Percentiles rank a stretch among this genome's conserved stretches.
Evolutionary conservation across 441 rosid genomes (phyloP).

Genomic region (Erodium trifolium): DNA sequence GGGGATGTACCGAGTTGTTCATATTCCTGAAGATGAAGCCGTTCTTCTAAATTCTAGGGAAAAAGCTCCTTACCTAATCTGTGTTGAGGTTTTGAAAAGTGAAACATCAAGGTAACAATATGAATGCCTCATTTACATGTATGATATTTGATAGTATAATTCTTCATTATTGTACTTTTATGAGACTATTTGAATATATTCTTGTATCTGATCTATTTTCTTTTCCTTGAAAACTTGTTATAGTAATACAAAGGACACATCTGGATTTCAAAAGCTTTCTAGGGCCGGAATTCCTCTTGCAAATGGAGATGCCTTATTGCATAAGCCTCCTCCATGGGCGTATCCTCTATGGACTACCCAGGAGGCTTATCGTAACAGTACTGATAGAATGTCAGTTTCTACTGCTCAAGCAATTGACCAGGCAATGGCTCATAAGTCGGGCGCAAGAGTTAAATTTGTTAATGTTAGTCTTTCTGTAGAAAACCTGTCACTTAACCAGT

Average conservation of each 20-base stretch:
- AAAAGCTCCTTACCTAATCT: conserved; percentile 94
- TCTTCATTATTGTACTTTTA: conserved; percentile 4
- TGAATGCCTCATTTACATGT: neutral
- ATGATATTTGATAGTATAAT: neutral
- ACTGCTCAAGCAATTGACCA: conserved; percentile 98
- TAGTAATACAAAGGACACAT: conserved; percentile 63
- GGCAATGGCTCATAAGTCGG: conserved; percentile 86
- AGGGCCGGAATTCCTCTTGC: conserved; percentile 97
- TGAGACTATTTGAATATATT: neutral
- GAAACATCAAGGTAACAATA: conserved; percentile 60
- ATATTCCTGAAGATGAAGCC: conserved; percentile 97
- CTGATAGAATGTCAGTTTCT: conserved; percentile 88
- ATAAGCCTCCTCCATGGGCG: conserved; percentile 99
- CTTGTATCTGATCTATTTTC: conserved; percentile 12
- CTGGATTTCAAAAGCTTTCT: conserved; percentile 76
- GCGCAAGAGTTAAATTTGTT: conserved; percentile 63
- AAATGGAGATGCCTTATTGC: conserved; percentile 92
- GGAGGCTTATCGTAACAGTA: conserved; percentile 91
- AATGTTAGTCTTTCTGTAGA: conserved; percentile 59
- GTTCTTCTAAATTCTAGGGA: conserved; percentile 97
- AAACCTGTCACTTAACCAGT: conserved; percentile 29
- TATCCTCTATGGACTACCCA: conserved; percentile 96
- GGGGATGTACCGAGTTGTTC: conserved; percentile 89
- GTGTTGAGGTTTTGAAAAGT: conserved; percentile 80
- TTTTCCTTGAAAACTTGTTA: conserved; percentile 22